Evolutionary conservation across 2,329 filamentous ascomycete species (phyloP), one percentile per base, ranked within the genome.

Genomic region (Cercospora sesami): DNA sequence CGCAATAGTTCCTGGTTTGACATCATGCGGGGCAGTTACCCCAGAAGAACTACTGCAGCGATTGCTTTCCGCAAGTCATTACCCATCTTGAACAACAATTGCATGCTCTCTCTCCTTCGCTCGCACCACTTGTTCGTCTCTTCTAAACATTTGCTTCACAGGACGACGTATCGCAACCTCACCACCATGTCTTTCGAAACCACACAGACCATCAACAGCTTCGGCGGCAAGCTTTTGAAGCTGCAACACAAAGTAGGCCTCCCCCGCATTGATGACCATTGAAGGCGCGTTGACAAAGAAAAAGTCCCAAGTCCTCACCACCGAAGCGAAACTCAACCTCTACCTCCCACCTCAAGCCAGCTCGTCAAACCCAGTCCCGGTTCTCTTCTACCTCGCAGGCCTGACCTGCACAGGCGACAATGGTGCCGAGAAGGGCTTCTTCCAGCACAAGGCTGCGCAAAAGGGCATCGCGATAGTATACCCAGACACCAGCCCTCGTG

Each of bases 211-310:
- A 97, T 98, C 81, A 86, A 90, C 84, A 92, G 89, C 80, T 98
- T 97, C 79, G 94, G 94, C 79, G 95, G 95, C 79, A 93, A 93
- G 82, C 90, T 99, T 68, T 87, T 97, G 75, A 98, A 99, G 86
- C 91, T 99, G 70, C 89, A 90, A 75, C 95, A 99, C 86, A 73
- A 79, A 71, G 77, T 77, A 69, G 42, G 45, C 14, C 31, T 33
- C 42, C 23, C 53, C 26, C 26, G 53, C 53, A 58, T 58, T 58
- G 53, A 58, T 28, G 26, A 12, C 12, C 23, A 23, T 33, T 45
- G 31, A 36, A 33, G 33, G 10, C 16, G n/a, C 31, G 61, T 58
- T 67, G 36, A 68, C 51, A 59, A 21, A 45, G n/a, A 39, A 42
- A 42, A 82, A 90, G 78, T 93, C 94, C 65, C 83, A 86, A 73